Evolutionary conservation across 2,329 filamentous ascomycete genomes (phyloP), one percentile per base, ranked within the genome.

Genomic region (Cryphonectria radicalis): DNA sequence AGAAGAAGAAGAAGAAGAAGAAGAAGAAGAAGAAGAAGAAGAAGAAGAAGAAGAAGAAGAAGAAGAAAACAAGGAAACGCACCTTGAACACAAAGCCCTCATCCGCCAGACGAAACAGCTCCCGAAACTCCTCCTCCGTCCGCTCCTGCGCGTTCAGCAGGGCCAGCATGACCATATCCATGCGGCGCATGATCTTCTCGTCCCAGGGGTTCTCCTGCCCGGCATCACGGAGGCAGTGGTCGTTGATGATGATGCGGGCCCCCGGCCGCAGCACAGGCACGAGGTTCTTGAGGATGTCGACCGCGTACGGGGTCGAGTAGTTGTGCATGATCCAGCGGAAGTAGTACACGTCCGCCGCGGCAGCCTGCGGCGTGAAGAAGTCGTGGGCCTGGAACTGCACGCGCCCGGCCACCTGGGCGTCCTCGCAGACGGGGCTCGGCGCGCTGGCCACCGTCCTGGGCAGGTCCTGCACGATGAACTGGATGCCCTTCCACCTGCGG

Each of bases 241-340:
- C 81, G 71, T 82, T 83, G 57, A 82, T 82, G 40, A 80, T 65
- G 72, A 90, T 76, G 64, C 83, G 80, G 14, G 87, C 83, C 25
- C 89, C 84, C 1, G 86, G 83, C 77, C 89, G 87, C 67, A 90
- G 78, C 46, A 87, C 84, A 1, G 88, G 87, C 2, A 88, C 78
- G 11, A 90, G 80, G 28, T 83, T 84, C 72, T 82, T 81, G 53
- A 87, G 78, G 55, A 89, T 85, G 62, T 81, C 81, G 62, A 85
- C 76, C 4, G 84, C 83, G 69, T 88, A 86, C 3, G 83, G 82
- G 19, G 88, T 88, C 0, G 87, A 85, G 80, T 88, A 89, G 79
- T 91, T 89, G 77, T 91, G 88, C 10, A 91, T 78, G 73, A 91
- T 89, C 83, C 85, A 86, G 64, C 87, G 85, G 78, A 90, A 85